These are phyloP conservation scores for Chalciporus pseudorubinellus DNA, from an alignment of 768 basidiomycete genomes.

Conservation along the genomic window DNA sequence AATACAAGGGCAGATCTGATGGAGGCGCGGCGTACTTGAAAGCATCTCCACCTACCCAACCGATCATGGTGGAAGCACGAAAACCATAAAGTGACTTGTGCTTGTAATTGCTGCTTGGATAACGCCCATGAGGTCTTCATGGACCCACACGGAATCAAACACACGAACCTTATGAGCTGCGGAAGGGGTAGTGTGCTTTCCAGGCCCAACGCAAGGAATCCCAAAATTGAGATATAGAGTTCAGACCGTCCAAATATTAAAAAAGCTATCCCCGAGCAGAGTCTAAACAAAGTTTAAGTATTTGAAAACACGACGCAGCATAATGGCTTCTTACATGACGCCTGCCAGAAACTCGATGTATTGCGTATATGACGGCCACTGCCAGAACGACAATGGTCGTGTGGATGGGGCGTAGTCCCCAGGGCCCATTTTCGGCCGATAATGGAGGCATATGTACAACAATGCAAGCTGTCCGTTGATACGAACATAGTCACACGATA, in stretches of 20 bases:
- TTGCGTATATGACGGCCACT: conserved; percentile 75
- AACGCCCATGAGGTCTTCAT: conserved; percentile 18
- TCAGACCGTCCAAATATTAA: conserved; percentile 68
- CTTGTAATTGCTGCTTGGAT: conserved; percentile 62
- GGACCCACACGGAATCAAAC: not conserved
- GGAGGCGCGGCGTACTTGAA: conserved; percentile 61
- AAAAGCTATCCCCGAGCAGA: conserved; percentile 70
- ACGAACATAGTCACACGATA: conserved; percentile 19
- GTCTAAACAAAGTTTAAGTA: conserved; percentile 29
- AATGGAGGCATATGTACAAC: conserved; percentile 78
- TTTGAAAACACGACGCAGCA: conserved; percentile 6
- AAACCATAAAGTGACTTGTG: conserved; percentile 83
- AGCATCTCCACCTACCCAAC: conserved; percentile 81
- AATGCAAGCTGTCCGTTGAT: conserved; percentile 57
- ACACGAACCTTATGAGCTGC: conserved; percentile 67
- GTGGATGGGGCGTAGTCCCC: conserved; percentile 58
- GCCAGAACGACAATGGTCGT: conserved; percentile 79
- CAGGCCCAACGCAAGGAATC: conserved; percentile 76
- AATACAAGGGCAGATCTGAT: conserved; percentile 1
- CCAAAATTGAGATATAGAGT: conserved; percentile 59
- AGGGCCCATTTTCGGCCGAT: conserved; percentile 57
- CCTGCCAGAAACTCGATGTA: conserved; percentile 83
- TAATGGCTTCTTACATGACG: conserved; percentile 52
- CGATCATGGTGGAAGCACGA: conserved; percentile 75
- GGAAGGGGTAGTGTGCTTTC: conserved; percentile 88